phyloP scores from a whole-genome alignment of 306 rosid species.

The Crotalaria pallida region DNA sequence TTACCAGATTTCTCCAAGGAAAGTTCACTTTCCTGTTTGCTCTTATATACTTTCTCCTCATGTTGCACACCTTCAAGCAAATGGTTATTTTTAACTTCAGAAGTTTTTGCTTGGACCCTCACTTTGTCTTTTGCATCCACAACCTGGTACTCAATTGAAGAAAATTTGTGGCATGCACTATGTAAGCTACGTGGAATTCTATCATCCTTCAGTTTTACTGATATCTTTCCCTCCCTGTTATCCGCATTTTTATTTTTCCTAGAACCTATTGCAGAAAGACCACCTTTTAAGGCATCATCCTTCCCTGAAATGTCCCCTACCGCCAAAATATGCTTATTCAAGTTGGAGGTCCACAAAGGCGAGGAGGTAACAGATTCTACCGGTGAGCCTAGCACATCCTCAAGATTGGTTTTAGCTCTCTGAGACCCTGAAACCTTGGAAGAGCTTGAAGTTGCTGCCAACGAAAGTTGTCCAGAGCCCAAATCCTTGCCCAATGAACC shows the following conservation, averaged over 20 bases:
- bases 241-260: slow-evolving; percentile 22
- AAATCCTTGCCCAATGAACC: slow-evolving; percentile 39
- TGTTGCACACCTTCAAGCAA: slow-evolving; percentile 23
- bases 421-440: slow-evolving; percentile 65
- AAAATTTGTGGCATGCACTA: slow-evolving; percentile 32
- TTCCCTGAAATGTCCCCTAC: slow-evolving; percentile 33
- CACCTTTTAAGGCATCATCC: slow-evolving; percentile 29
- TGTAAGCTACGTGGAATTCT: slow-evolving; percentile 8
- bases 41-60: slow-evolving; percentile 31
- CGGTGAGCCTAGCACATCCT: slow-evolving; percentile 56
- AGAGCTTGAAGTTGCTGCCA: slow-evolving; percentile 67
- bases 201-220: slow-evolving; percentile 29
- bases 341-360: slow-evolving; percentile 47
- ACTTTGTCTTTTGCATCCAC: slow-evolving; percentile 34
- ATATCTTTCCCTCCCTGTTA: slow-evolving; percentile 27
- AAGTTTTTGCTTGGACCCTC: slow-evolving; percentile 28
- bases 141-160: slow-evolving; percentile 18
- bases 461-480: slow-evolving; percentile 35
- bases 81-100: slow-evolving; percentile 32
- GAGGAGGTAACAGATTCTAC: slow-evolving; percentile 79
- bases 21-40: slow-evolving; percentile 24
- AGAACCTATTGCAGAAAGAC: slow-evolving; percentile 24
- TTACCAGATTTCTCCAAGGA: slow-evolving; percentile 35
- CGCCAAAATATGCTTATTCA: slow-evolving; percentile 28
- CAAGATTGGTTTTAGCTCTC: slow-evolving; percentile 42